Evolutionary conservation across 805 yeast species (phyloP), one percentile per base, ranked within the genome.

Genomic region (Candida nonsorbophila): DNA sequence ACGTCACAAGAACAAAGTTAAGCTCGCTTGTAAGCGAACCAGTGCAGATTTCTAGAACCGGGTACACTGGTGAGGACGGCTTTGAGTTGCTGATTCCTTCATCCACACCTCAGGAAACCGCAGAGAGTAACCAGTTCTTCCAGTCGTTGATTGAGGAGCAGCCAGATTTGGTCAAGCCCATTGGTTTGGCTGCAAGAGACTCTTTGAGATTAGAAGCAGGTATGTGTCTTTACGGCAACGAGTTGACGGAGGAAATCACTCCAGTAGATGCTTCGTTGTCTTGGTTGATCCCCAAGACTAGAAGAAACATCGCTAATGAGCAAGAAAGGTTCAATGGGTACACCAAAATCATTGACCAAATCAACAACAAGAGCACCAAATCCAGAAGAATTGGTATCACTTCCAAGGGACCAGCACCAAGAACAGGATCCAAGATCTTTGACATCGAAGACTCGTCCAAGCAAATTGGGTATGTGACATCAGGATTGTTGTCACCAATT

Each of bases 31-130:
- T 54, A 46, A 64, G 58, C 30, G 54, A 61, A 16, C 62, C 67
- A 28, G 67, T 82, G 29, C 94, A 87, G 50, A 70, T 87, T n/a
- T 84, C 95, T 3, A 79, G 98, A 57, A 84, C 94, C 14, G 98
- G 98, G 2, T 92, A 92, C 65, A 92, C 98, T 5, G 98, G 98
- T 12, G 98, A 92, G 59, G 98, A 92, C 54, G 98, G 98, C 2
- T 90, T 92, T 55, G 98, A 92, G 56, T 73, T 90, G 34, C 79
- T 94, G 6, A 79, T 88, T 36, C 81, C 85, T 5, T 60, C 68
- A 3, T 27, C 51, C 10, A 51, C 36, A 16, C 63, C 73, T 32
- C 47, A 54, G 27, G 60, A 67, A 29, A 52, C 67, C 14, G 36
- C 44, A 14, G 50, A 52, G 26, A 79, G 90, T 2, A 52, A 62